phyloP scores from a whole-genome alignment of 345 rosid species.

The Jatropha curcas region DNA sequence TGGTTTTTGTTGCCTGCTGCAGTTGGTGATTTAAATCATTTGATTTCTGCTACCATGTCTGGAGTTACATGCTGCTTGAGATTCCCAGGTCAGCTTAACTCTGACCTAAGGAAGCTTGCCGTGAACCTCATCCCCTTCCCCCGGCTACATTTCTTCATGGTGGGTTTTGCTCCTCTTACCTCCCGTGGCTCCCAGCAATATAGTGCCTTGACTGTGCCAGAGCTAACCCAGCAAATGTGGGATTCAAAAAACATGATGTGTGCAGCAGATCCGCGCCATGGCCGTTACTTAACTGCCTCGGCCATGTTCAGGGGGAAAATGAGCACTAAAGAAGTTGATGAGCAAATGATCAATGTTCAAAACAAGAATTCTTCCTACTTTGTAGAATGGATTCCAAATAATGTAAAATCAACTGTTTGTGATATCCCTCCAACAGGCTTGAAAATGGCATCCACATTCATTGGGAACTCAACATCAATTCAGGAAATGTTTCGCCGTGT shows the following conservation, averaged over 20 bases:
- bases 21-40: conserved; percentile 70
- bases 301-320: conserved; percentile 53
- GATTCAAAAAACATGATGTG: conserved; percentile 62
- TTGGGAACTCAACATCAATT: conserved; percentile 52
- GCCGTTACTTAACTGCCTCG: conserved; percentile 52
- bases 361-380: conserved; percentile 72
- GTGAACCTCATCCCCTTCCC: conserved; percentile 62
- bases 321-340: conserved; percentile 54
- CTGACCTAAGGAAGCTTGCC: conserved; percentile 69
- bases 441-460: conserved; percentile 55
- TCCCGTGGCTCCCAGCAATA: conserved; percentile 56
- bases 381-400: conserved; percentile 70
- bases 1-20: conserved; percentile 5
- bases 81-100: conserved; percentile 71
- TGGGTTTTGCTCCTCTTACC: conserved; percentile 55
- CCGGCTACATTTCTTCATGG: conserved; percentile 61
- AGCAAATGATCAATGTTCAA: conserved; percentile 71
- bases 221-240: conserved; percentile 62
- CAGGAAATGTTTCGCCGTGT: conserved; percentile 51
- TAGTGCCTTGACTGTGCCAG: conserved; percentile 45
- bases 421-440: conserved; percentile 49
- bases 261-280: conserved; percentile 49
- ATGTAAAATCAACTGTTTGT: conserved; percentile 53
- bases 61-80: conserved; percentile 74
- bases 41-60: conserved; percentile 78